Evolutionary conservation across 2,329 filamentous ascomycete genomes (phyloP).

Genomic region (Geosmithia morbida): DNA sequence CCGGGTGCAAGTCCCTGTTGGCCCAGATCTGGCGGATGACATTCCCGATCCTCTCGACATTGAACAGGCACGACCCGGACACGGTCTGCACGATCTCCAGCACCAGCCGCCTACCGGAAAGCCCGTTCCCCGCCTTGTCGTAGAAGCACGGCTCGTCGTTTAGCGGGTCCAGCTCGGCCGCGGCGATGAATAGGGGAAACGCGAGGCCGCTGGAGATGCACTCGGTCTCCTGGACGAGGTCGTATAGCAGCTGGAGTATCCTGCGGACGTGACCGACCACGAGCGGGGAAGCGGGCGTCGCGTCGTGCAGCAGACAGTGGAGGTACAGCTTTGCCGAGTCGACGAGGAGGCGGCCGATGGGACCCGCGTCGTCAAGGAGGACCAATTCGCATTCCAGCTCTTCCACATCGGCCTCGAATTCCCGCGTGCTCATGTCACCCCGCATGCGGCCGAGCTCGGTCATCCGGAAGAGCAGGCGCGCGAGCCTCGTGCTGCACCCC

Average conservation of each 20-base stretch:
- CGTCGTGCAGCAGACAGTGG: slow-evolving; percentile 26
- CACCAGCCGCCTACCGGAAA: slow-evolving; percentile 7
- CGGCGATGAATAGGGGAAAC: slow-evolving; percentile 27
- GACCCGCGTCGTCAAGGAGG: slow-evolving; percentile 9
- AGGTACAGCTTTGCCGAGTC: slow-evolving; percentile 28
- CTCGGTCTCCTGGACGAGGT: slow-evolving; percentile 15
- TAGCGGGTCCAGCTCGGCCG: slow-evolving; percentile 19
- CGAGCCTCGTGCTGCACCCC: slow-evolving; percentile 30
- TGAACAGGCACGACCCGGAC: slow-evolving; percentile 22
- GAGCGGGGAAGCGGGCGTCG: slow-evolving; percentile 20
- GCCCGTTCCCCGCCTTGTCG: slow-evolving; percentile 11
- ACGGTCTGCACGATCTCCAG: slow-evolving; percentile 23
- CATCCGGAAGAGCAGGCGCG: slow-evolving; percentile 28
- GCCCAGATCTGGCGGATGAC: slow-evolving; percentile 33
- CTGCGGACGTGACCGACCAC: slow-evolving; percentile 11
- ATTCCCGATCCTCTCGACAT: slow-evolving; percentile 25
- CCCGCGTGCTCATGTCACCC: slow-evolving; percentile 13
- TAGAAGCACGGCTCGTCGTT: slow-evolving; percentile 19
- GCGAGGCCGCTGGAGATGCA: slow-evolving; percentile 16
- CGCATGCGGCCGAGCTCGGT: slow-evolving; percentile 28
- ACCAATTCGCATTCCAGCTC: background rate
- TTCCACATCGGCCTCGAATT: slow-evolving; percentile 9
- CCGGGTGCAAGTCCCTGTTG: slow-evolving; percentile 18
- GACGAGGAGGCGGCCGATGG: slow-evolving; percentile 6
- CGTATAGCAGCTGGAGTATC: slow-evolving; percentile 17